phyloP scores from a whole-genome alignment of 2,329 filamentous ascomycete species.

The Dichotomopilus funicola region DNA sequence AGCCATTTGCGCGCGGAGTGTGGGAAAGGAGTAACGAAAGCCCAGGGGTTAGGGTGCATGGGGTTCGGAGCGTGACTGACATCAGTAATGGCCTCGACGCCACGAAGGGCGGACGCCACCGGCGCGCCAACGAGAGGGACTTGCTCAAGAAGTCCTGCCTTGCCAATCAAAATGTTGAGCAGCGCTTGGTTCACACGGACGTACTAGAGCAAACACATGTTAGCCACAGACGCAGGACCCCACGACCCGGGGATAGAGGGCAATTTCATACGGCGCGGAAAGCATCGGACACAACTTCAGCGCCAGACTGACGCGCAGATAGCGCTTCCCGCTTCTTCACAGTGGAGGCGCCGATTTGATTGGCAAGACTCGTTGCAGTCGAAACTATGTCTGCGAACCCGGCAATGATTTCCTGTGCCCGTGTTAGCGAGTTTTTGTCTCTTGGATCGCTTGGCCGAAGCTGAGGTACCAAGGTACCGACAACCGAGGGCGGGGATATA shows the following conservation, averaged over 20 bases:
- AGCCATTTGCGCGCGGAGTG: no score
- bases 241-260: no score
- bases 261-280: neutral
- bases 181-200: neutral
- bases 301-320: neutral
- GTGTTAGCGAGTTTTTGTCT: no score
- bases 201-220: neutral
- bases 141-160: neutral
- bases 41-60: no score
- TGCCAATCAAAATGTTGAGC: neutral
- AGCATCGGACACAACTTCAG: neutral
- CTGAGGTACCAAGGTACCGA: no score
- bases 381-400: conserved; percentile 29
- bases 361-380: conserved; percentile 12
- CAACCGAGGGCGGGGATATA: neutral
- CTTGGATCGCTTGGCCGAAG: no score
- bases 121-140: neutral
- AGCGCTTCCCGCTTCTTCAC: neutral
- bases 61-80: no score
- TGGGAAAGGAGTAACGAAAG: no score
- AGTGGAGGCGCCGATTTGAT: neutral
- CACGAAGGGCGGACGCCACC: neutral
- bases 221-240: neutral
- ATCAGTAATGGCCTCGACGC: neutral
- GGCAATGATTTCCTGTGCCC: conserved; percentile 26